A percentile compares a stretch with the other conserved stretches of the same genome.
These are phyloP conservation scores for Saccharomycopsis vini DNA, from an alignment of 805 yeast genomes.

Conservation along the genomic window DNA sequence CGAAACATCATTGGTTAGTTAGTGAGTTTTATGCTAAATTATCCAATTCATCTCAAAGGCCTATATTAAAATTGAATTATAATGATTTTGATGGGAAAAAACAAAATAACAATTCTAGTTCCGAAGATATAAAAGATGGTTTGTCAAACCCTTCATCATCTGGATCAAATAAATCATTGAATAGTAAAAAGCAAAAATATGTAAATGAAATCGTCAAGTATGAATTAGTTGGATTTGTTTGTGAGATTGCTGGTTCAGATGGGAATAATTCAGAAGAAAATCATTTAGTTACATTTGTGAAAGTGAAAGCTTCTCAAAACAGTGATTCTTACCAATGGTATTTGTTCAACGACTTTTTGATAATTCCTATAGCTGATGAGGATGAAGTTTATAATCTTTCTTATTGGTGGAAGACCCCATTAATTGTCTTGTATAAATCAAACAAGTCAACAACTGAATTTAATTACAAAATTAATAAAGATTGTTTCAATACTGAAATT, in stretches of 20 bases:
- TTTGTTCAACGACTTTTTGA: conserved; percentile 86
- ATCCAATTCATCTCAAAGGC: conserved; percentile 28
- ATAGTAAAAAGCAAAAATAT: conserved; percentile 4
- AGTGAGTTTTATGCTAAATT: conserved; percentile 47
- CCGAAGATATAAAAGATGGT: background rate
- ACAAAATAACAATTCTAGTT: background rate
- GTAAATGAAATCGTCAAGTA: conserved; percentile 34
- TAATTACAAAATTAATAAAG: conserved; percentile 36
- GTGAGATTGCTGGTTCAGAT: conserved; percentile 40
- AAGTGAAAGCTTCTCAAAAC: conserved; percentile 30
- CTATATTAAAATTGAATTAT: conserved; percentile 27
- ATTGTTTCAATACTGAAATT: conserved; percentile 49
- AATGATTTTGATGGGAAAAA: conserved; percentile 22
- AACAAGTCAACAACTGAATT: conserved; percentile 33
- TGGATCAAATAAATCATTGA: background rate
- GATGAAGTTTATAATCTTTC: conserved; percentile 68
- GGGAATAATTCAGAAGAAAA: conserved; percentile 44
- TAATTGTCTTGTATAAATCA: conserved; percentile 56
- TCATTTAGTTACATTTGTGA: conserved; percentile 52
- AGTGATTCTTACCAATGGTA: conserved; percentile 45
- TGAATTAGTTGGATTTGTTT: conserved; percentile 61
- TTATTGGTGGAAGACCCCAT: conserved; percentile 78
- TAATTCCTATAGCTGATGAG: conserved; percentile 57
- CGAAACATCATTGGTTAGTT: conserved; percentile 40
- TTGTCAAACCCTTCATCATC: background rate